Base-by-base conservation (phyloP, 371 early-diverging fungal species). In the Mucor velutinosus region DNA sequence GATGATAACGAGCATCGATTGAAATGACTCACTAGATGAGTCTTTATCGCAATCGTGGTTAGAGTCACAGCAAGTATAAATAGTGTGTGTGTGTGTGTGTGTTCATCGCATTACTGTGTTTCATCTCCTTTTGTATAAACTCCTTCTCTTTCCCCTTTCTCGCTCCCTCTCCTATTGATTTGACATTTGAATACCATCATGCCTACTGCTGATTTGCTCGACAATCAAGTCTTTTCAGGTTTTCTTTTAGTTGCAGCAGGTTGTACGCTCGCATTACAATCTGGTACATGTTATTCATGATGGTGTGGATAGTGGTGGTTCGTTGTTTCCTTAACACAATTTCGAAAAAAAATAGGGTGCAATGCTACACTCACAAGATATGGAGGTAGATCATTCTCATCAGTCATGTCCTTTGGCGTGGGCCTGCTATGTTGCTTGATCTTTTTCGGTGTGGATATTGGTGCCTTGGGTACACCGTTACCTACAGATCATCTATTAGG, bases 361-460 rank as follows among this genome's bases (percentile, higher is more conserved):
- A 78, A 78, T 65, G 60, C 73, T 49, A 57, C 35, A 6, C 51
- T 78, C 35, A 74, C 69, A 37, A 45, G 70, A 47, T 58, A 67
- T 43, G 72, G 71, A 5, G 72, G 76, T 21, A 64, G 79, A 12
- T 70, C 76, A 4, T 76, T 79, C 60, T 62, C 79, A 3, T 53
- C 74, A 0, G 53, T 76, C 19, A 58, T 72, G 17, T 74, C 74
- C 1, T 79, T 79, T 69, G 55, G 32, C 6, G 23, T 65, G 0
- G 79, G 79, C 3, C 49, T 68, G n/a, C 19, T 79, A 7, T 61
- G 58, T 7, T 66, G 70, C 19, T 41, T 71, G 5, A 60, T 79
- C 8, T 79, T 76, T 47, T 79, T 76, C 53, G 68, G 58, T n/a
- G 63, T 79, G 21, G 79, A 79, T 60, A 33, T 74, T 2, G 53